Evolutionary conservation across 371 early-diverging fungal species (phyloP), one percentile per base, ranked within the genome.

Genomic region (Nosema muscidifuracis): DNA sequence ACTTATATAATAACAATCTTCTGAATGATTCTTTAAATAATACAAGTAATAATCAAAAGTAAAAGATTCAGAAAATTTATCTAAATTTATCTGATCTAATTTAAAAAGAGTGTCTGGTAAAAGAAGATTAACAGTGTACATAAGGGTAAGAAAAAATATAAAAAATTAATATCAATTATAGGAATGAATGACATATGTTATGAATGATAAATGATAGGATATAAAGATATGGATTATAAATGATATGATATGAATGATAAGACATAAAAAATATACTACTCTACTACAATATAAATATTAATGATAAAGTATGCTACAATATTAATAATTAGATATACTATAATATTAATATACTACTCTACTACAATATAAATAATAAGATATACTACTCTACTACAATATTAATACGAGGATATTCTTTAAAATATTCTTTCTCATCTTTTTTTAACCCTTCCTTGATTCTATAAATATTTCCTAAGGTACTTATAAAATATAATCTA

Each of bases 21-120:
- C 50, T 18, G 64, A 2, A 51, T 82, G 57, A 16, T 65, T 69
- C 6, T 31, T 26, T 15, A 81, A 13, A 62, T 83, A 81, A 16
- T 60, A 44, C 0, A 81, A 50, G 65, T 83, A 83, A 63, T 81
- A 83, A 20, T 75, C 74, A 16, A 77, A 51, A 0, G 79, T 53
- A 67, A 75, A 83, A 30, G 72, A 75, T 31, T 73, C 76, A 15
- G 81, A 73, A 16, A 28, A 58, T 16, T 56, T 62, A 61, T 80
- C 80, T 12, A 82, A 51, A 60, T 80, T 82, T 18, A 67, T 53
- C 47, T 50, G 18, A 42, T 80, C 80, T 15, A 80, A 22, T 12
- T 43, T 47, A 26, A 82, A 72, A 0, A 80, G 44, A 22, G 78
- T 70, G 13, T 56, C 47, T 3, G 77, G 74, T 13, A 58, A 44